phyloP scores from a whole-genome alignment of 176 grass and related monocot species.

The Oryza meyeriana region DNA sequence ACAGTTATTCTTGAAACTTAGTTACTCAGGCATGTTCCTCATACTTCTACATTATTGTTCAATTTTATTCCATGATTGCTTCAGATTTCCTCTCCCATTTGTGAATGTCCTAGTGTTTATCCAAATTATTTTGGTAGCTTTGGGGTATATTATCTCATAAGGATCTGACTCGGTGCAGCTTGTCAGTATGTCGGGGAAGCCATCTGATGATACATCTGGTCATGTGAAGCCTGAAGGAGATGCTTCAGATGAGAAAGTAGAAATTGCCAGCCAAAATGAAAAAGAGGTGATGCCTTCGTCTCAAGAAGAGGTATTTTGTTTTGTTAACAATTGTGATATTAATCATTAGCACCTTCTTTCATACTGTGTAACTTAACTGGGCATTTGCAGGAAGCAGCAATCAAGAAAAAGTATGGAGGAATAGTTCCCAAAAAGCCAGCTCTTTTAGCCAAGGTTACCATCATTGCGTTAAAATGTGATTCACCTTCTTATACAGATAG shows the following conservation, averaged over 20 bases:
- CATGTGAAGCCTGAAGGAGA: slow-evolving; percentile 31
- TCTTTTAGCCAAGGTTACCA: slow-evolving; percentile 65
- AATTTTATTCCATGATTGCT: not conserved
- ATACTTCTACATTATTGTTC: not conserved
- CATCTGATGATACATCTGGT: slow-evolving; percentile 41
- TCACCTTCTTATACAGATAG: not conserved
- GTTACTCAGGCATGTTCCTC: not conserved
- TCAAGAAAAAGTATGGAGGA: slow-evolving; percentile 75
- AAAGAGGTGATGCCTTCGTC: slow-evolving; percentile 44
- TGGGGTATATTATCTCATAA: slow-evolving; percentile 13
- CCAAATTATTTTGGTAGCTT: not conserved
- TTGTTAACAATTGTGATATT: not conserved
- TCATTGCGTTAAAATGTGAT: not conserved
- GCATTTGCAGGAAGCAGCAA: slow-evolving; percentile 47
- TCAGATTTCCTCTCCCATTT: not conserved
- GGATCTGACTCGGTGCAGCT: slow-evolving; percentile 21
- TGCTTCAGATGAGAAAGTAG: slow-evolving; percentile 24
- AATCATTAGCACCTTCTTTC: not conserved
- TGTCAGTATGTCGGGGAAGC: slow-evolving; percentile 41
- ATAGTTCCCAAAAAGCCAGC: slow-evolving; percentile 61
- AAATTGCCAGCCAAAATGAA: slow-evolving; percentile 38
- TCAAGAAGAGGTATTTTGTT: slow-evolving; percentile 43
- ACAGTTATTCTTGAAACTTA: not conserved
- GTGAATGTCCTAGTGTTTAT: not conserved
- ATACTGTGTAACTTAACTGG: not conserved